phyloP scores from a whole-genome alignment of 169 alveolate genomes.

The Plasmodium inui region DNA sequence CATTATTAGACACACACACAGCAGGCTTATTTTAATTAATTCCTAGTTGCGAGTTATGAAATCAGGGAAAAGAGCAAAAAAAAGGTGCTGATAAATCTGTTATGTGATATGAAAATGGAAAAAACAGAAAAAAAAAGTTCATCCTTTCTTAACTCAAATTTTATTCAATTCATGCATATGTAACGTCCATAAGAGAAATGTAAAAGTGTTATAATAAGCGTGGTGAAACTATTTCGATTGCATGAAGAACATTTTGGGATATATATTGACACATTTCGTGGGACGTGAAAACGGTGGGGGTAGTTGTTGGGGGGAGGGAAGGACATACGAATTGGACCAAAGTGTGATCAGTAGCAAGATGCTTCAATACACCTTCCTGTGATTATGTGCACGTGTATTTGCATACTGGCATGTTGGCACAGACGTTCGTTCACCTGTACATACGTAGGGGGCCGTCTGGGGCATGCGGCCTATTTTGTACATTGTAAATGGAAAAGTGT shows the following conservation, averaged over 20 bases:
- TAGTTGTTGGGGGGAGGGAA: neutral
- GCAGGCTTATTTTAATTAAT: slow-evolving; percentile 9
- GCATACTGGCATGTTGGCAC: neutral
- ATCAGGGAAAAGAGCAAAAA: neutral
- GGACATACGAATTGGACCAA: neutral
- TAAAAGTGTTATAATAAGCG: neutral
- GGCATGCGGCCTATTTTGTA: neutral
- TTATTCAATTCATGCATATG: neutral
- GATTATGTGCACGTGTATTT: neutral
- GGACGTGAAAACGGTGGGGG: neutral
- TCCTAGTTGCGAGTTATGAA: neutral
- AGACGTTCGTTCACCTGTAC: slow-evolving; percentile 8
- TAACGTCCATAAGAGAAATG: neutral
- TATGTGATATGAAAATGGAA: neutral
- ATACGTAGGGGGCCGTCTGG: neutral
- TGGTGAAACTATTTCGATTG: neutral
- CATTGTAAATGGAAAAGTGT: neutral
- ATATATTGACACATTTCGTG: neutral
- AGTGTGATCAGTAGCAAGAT: neutral
- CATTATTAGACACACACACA: neutral
- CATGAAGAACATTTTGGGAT: neutral
- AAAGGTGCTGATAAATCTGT: neutral
- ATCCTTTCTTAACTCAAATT: neutral
- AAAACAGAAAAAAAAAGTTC: neutral
- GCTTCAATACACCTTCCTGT: neutral